Evolutionary conservation across 1,284 basidiomycete species (phyloP), one percentile per base, ranked within the genome.

Genomic region (Fomitopsis palustris): DNA sequence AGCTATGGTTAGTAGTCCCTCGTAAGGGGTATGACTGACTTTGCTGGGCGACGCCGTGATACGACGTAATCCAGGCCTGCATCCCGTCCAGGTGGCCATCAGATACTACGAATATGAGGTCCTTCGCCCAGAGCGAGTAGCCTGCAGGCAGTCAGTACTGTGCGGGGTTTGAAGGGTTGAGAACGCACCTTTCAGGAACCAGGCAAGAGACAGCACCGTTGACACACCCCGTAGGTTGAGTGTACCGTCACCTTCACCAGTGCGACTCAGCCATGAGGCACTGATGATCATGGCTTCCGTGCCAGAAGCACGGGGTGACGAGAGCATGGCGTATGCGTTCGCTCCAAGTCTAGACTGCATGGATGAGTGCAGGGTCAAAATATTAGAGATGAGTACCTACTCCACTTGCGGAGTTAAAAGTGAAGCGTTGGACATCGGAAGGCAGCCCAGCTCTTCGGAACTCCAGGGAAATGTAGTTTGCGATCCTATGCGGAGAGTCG

Each of bases 41-140:
- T 35, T 81, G 75, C 66, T 90, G 88, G 21, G 76, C 66, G 33
- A 78, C 76, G 29, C 85, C 88, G 71, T 97, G 93, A 71, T 97
- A 98, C 3, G 85, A 79, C 53, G 81, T 85, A 29, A 97, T 78
- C 88, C 93, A 99, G 1, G 94, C 95, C 61, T 97, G 90, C 79
- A 95, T 90, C 3, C 97, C 97, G 53, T 95, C 90, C 31, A 95
- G 73, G 70, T 96, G 87, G 1, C 88, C 93, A 64, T 98, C 96
- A 53, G 90, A 90, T 61, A 98, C 77, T 29, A 99, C 86, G 63
- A 99, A 91, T 27, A 98, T 78, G 58, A 99, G 81, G 67, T 99
- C 96, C 71, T 95, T 96, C 0, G 94, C 92, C 95, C 95, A 98
- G 56, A 94, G 80, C 35, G 93, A 93, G 67, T 94, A 92, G 29